Percentiles rank a stretch among this genome's conserved stretches.
Conservation (phyloP, 2,329 filamentous ascomycete species). For the Pseudogymnoascus sp. region DNA sequence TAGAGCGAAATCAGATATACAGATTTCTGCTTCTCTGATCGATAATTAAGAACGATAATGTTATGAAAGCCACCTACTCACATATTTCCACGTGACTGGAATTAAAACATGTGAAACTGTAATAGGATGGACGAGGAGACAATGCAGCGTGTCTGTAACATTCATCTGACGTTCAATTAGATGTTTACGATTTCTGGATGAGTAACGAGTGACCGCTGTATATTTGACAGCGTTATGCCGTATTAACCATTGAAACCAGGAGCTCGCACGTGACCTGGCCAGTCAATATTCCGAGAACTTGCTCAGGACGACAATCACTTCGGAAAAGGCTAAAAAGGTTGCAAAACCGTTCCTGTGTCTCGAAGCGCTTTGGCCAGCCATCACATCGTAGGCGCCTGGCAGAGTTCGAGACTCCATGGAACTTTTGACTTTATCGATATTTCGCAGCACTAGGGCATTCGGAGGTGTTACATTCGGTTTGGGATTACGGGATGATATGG, state of each 20-base stretch:
- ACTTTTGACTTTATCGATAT: constrained; percentile 6
- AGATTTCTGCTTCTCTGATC: not conserved
- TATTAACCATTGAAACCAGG: not conserved
- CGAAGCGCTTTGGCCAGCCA: not conserved
- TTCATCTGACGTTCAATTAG: not conserved
- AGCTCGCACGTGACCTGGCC: not conserved
- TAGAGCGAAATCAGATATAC: not conserved
- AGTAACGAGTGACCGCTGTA: not conserved
- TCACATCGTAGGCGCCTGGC: not conserved
- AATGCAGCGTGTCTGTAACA: not conserved
- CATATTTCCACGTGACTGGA: not conserved
- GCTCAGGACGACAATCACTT: not conserved
- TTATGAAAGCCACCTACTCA: not conserved
- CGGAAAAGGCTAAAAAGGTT: not conserved
- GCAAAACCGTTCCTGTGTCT: constrained; percentile 2
- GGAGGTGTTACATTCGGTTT: constrained; percentile 3
- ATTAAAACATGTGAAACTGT: not conserved
- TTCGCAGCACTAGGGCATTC: not conserved
- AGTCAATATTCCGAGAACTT: not conserved
- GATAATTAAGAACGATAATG: not conserved
- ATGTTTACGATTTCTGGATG: not conserved
- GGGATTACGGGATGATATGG: constrained; percentile 4
- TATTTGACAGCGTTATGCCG: not conserved
- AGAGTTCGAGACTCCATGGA: not conserved
- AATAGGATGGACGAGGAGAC: not conserved